A percentile compares a stretch with the other conserved stretches of the same genome.
Evolutionary conservation across 177 flowering plant species (phyloP).

Genomic region (Vitis hybrid): DNA sequence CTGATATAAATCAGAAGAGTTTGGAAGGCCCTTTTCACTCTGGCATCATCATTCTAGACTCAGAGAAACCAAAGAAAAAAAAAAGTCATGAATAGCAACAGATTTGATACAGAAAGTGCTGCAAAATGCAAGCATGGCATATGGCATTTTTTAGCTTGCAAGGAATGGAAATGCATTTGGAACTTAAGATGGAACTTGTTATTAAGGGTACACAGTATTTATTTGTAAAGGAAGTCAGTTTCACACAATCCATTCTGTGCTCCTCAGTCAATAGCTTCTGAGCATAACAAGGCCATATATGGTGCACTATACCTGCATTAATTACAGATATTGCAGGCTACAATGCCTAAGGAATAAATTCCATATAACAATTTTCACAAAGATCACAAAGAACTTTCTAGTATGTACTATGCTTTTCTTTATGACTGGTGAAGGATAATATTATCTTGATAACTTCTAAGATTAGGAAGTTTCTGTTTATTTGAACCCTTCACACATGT

Average conservation of each 20-base stretch:
- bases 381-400: too few relatives aligned
- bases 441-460: too few relatives aligned
- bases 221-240: neutral
- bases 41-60: slow-evolving; percentile 63
- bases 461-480: too few relatives aligned
- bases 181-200: neutral
- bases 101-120: neutral
- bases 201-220: neutral
- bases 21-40: slow-evolving; percentile 71
- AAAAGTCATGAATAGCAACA: neutral
- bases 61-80: neutral
- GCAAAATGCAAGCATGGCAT: neutral
- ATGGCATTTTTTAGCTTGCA: neutral
- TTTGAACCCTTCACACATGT: too few relatives aligned
- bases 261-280: too few relatives aligned
- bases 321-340: too few relatives aligned
- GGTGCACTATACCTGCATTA: too few relatives aligned
- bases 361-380: too few relatives aligned
- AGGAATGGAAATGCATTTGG: neutral
- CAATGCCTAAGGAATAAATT: too few relatives aligned
- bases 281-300: too few relatives aligned
- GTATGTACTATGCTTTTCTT: too few relatives aligned
- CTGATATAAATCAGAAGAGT: slow-evolving; percentile 70
- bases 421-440: too few relatives aligned
- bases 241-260: neutral